These are phyloP conservation scores for Fusarium sp. DNA, from an alignment of 2,329 filamentous ascomycete genomes.

Conservation along the genomic window DNA sequence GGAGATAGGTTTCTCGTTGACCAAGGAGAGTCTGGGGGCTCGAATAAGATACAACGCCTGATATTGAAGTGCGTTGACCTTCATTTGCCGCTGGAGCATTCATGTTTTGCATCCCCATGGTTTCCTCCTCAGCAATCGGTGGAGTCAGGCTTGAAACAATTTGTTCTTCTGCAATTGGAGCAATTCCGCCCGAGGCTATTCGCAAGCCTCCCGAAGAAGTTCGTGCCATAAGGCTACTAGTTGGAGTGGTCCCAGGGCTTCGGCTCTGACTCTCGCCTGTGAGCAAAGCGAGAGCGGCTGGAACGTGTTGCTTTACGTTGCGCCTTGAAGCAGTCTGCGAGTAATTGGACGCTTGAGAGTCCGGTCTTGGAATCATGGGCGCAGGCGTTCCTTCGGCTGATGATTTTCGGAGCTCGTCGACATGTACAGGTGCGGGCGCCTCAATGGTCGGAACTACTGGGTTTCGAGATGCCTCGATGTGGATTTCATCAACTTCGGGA, in stretches of 20 bases:
- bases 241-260: conserved; percentile 37
- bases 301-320: conserved; percentile 37
- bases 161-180: conserved; percentile 58
- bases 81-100: conserved; percentile 39
- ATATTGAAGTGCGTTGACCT: conserved; percentile 46
- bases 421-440: conserved; percentile 67
- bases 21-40: conserved; percentile 66
- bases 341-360: conserved; percentile 42
- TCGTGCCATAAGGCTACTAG: conserved; percentile 29
- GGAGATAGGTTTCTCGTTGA: conserved; percentile 64
- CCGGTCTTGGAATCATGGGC: conserved; percentile 42
- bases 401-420: conserved; percentile 73
- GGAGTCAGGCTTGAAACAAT: conserved; percentile 14
- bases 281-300: conserved; percentile 39
- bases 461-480: conserved; percentile 52
- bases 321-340: conserved; percentile 29
- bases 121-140: conserved; percentile 30
- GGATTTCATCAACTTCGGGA: conserved; percentile 72
- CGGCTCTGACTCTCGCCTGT: conserved; percentile 36
- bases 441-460: conserved; percentile 51
- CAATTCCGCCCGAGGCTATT: conserved; percentile 45
- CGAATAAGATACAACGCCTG: conserved; percentile 61
- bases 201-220: conserved; percentile 37
- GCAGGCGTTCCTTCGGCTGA: conserved; percentile 59
- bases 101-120: conserved; percentile 8